Evolutionary conservation across 306 rosid species (phyloP), one percentile per base, ranked within the genome.

Genomic region (Crotalaria pallida): DNA sequence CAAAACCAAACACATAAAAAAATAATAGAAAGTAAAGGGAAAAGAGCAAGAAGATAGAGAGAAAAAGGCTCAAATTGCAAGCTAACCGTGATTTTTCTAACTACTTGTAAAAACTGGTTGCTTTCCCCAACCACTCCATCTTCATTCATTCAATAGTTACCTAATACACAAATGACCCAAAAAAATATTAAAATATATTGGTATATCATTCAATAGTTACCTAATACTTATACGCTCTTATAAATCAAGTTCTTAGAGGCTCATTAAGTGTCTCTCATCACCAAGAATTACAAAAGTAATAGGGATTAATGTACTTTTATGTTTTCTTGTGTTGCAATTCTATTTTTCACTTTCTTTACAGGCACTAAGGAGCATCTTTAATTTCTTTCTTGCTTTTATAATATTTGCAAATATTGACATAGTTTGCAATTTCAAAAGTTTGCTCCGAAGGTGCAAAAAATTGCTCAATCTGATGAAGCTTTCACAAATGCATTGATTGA

Each of bases 71-170:
- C 23, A 33, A 51, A 58, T 71, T 51, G 58, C 24, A 67, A 80
- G 82, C 72, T 75, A 53, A 29, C 59, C 60, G 67, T 65, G 74
- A 74, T 26, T 17, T 13, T 68, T 71, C 75, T 34, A 4, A 24
- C 58, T 9, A 80, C 76, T 69, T 52, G 31, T 58, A 24, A 61
- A 11, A 72, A 69, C 10, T 62, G 63, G 61, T 26, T 63, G 45
- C 69, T 62, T 71, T 71, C 65, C 44, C 78, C 60, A 65, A 76
- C 88, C 69, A 82, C 87, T 67, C 83, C 68, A 76, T 69, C 41
- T 18, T 49, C 45, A 19, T 56, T 40, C 59, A 61, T 52, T 52
- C 60, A 67, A 45, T 52, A 73, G 16, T 57, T 50, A 74, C 78
- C 74, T 49, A 71, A 79, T 79, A 67, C 67, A 70, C 66, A 24